Conservation (phyloP, 345 rosid species). For the Moricandia arvensis region DNA sequence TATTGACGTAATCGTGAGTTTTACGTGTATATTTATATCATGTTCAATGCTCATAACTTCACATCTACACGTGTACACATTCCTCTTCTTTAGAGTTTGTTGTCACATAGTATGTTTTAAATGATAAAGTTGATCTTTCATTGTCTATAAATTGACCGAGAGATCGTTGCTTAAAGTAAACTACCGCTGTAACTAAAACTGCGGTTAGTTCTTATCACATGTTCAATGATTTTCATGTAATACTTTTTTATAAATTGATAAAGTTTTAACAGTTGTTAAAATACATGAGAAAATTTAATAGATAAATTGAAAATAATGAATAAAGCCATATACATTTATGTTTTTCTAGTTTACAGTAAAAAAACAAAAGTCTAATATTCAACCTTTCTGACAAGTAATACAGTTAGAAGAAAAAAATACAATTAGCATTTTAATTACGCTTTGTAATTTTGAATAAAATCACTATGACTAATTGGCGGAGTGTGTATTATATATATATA, state of each 20-base stretch:
- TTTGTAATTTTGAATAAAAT: not conserved
- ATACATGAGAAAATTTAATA: not conserved
- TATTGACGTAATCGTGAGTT: not conserved
- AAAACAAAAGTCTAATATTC: not conserved
- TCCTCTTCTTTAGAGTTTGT: not conserved
- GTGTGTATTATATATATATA: no score
- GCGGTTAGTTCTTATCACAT: slow-evolving; percentile 7
- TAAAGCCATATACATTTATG: not conserved
- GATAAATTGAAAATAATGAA: not conserved
- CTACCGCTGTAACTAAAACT: not conserved
- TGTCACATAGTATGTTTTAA: not conserved
- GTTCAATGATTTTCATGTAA: not conserved
- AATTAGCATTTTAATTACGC: not conserved
- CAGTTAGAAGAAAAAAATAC: not conserved
- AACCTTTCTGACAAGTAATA: not conserved
- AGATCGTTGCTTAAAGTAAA: slow-evolving; percentile 14
- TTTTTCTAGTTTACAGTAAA: not conserved
- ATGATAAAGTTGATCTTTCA: not conserved
- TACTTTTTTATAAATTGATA: not conserved
- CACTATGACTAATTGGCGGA: not conserved
- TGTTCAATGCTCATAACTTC: not conserved
- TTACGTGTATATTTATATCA: slow-evolving; percentile 1
- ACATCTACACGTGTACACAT: slow-evolving; percentile 19
- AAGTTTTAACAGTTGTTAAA: not conserved
- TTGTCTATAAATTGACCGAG: not conserved